Evolutionary conservation across 345 rosid genomes (phyloP).

Genomic region (Hibiscus trionum): DNA sequence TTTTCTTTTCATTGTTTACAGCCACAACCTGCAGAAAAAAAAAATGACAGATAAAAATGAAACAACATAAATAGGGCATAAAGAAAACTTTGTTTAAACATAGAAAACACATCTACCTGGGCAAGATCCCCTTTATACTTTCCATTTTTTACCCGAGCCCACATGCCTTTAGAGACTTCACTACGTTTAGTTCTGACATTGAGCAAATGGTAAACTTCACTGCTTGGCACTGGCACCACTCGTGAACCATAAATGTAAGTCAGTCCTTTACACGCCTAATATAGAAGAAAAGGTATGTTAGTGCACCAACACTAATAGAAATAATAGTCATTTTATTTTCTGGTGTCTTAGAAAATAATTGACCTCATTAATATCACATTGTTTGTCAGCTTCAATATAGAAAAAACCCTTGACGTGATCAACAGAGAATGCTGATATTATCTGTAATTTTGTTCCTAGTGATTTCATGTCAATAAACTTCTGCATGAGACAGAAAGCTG

Average conservation of each 20-base stretch:
- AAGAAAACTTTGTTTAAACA: constrained; percentile 2
- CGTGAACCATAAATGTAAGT: constrained; percentile 58
- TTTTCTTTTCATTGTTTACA: constrained; percentile 51
- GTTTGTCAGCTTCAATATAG: constrained; percentile 69
- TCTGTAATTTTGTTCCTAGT: constrained; percentile 50
- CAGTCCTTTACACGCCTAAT: constrained; percentile 72
- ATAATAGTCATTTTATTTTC: neutral
- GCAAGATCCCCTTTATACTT: constrained; percentile 91
- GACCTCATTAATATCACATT: constrained; percentile 71
- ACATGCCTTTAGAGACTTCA: constrained; percentile 53
- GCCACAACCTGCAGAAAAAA: constrained; percentile 65
- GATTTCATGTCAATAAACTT: constrained; percentile 70
- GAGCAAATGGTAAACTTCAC: constrained; percentile 58
- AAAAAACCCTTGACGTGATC: constrained; percentile 77
- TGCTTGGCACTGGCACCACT: constrained; percentile 46
- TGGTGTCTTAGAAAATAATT: neutral
- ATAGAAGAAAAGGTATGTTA: constrained; percentile 11
- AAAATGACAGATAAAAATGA: constrained; percentile 4
- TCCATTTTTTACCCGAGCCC: constrained; percentile 92
- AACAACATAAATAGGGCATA: neutral
- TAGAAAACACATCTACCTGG: constrained; percentile 41
- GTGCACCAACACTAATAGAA: neutral
- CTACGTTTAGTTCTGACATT: constrained; percentile 39
- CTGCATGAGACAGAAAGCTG: constrained; percentile 86
- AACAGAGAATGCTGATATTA: constrained; percentile 61